Evolutionary conservation across 83 land plant species (phyloP).

Genomic region (Picea abies): DNA sequence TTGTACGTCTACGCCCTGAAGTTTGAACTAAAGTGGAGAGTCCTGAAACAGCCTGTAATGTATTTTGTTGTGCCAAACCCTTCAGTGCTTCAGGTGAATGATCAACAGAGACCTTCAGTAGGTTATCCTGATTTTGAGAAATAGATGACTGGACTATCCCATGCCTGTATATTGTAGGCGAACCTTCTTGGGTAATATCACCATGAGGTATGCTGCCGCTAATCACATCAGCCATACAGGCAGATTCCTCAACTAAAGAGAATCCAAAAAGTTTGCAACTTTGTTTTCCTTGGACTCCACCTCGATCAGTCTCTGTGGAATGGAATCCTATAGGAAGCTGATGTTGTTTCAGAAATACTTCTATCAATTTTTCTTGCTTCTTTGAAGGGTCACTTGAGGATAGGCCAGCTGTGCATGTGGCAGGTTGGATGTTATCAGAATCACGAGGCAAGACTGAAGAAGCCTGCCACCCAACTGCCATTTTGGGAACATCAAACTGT

Average conservation of each 20-base stretch:
- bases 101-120: background rate
- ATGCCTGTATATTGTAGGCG: background rate
- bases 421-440: background rate
- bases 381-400: slow-evolving; percentile 2
- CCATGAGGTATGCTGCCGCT: background rate
- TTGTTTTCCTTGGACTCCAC: slow-evolving; percentile 25
- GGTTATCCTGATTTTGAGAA: background rate
- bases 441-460: background rate
- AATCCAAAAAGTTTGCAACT: slow-evolving; percentile 68
- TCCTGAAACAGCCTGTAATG: slow-evolving; percentile 16
- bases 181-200: slow-evolving; percentile 13
- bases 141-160: slow-evolving; percentile 2
- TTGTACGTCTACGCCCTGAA: slow-evolving; percentile 39
- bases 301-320: background rate
- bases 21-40: slow-evolving; percentile 17
- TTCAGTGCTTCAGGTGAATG: background rate
- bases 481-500: slow-evolving; percentile 5
- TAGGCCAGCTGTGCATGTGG: background rate
- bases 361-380: background rate
- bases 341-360: slow-evolving; percentile 1
- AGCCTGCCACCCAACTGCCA: slow-evolving; percentile 11
- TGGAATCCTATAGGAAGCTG: background rate
- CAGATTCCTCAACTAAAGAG: slow-evolving; percentile 37
- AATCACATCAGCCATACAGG: slow-evolving; percentile 1
- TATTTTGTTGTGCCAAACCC: slow-evolving; percentile 12